Evolutionary conservation across 768 basidiomycete genomes (phyloP).

Genomic region (Boletus pseudopeckii): DNA sequence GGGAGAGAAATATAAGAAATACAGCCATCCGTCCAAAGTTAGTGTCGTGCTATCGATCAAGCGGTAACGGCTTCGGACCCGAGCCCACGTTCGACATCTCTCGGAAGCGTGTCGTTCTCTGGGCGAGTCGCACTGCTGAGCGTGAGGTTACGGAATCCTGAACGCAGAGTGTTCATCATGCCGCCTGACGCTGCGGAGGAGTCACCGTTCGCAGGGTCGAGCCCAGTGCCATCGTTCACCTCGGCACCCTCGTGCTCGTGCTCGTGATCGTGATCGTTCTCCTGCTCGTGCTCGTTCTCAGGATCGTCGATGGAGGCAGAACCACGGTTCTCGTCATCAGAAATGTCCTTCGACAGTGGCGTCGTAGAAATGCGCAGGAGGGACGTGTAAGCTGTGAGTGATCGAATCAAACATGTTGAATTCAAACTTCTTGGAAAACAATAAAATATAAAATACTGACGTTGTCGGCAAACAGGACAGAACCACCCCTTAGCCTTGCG

Average conservation of each 20-base stretch:
- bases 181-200: constrained; percentile 13
- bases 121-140: constrained; percentile 11
- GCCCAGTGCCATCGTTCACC: not conserved
- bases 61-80: constrained; percentile 5
- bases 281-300: constrained; percentile 19
- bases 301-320: constrained; percentile 28
- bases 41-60: constrained; percentile 1
- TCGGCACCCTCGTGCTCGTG: constrained; percentile 18
- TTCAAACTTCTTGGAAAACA: not conserved
- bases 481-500: constrained; percentile 96
- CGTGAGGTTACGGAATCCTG: constrained; percentile 27
- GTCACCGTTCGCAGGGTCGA: constrained; percentile 1
- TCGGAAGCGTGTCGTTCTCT: constrained; percentile 28
- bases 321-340: constrained; percentile 28
- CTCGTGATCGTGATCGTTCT: constrained; percentile 22
- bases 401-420: not conserved
- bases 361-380: constrained; percentile 76
- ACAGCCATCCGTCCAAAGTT: not conserved
- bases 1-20: not conserved
- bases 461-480: constrained; percentile 94
- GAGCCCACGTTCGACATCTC: constrained; percentile 28
- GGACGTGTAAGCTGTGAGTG: constrained; percentile 73
- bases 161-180: constrained; percentile 26
- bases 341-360: constrained; percentile 46
- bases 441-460: constrained; percentile 45